A percentile compares a stretch with the other conserved stretches of the same genome.
Evolutionary conservation across 208 protist genomes (phyloP).

Genomic region (Angomonas deanei): DNA sequence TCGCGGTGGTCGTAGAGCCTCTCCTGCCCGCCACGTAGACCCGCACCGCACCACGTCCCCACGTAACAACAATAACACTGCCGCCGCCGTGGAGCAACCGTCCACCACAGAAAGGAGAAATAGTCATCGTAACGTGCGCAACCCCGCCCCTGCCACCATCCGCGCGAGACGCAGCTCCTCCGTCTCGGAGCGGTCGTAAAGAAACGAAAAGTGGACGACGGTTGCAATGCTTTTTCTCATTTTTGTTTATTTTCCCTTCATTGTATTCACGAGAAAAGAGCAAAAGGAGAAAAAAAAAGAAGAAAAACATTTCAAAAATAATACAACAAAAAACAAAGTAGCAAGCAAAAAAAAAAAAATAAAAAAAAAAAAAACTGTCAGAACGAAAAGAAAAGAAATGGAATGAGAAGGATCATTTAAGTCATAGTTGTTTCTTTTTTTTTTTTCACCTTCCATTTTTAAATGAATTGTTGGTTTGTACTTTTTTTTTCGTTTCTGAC

Average conservation of each 20-base stretch:
- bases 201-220: background rate
- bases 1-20: background rate
- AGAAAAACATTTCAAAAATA: too few relatives aligned
- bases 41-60: background rate
- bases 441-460: background rate
- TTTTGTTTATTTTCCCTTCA: too few relatives aligned
- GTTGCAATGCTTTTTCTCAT: too few relatives aligned
- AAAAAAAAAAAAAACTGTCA: too few relatives aligned
- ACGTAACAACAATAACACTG: background rate
- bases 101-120: too few relatives aligned
- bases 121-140: too few relatives aligned
- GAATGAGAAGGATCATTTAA: background rate
- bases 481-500: background rate
- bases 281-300: too few relatives aligned
- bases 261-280: too few relatives aligned
- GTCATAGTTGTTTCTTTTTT: background rate
- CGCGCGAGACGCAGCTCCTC: background rate
- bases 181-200: background rate
- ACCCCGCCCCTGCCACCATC: background rate
- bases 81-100: background rate
- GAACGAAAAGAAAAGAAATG: too few relatives aligned
- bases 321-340: too few relatives aligned
- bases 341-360: too few relatives aligned
- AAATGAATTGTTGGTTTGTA: background rate
- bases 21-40: background rate